A percentile compares a stretch with the other conserved stretches of the same genome.
These are phyloP conservation scores for Parasitella parasitica DNA, from an alignment of 371 early-diverging fungal genomes.

Conservation along the genomic window DNA sequence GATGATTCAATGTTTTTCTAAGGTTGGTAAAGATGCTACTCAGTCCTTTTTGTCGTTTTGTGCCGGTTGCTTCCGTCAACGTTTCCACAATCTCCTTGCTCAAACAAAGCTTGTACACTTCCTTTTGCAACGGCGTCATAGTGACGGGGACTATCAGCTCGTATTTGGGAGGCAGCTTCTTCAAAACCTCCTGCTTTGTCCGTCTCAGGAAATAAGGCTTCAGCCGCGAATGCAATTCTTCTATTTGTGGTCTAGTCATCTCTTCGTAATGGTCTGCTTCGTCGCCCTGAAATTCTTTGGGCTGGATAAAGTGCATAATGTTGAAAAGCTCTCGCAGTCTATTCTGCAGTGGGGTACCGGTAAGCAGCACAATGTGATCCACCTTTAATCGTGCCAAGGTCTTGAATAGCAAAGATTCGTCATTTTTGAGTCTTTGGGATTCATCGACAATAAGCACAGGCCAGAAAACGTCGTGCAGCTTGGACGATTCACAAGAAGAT, in stretches of 20 bases:
- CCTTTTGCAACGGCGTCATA: conserved; percentile 77
- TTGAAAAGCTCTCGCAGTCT: conserved; percentile 71
- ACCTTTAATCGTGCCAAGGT: conserved; percentile 52
- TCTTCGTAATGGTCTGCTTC: conserved; percentile 59
- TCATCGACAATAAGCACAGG: conserved; percentile 81
- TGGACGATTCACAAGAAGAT: conserved; percentile 10
- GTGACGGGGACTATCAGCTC: conserved; percentile 85
- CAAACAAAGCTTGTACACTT: conserved; percentile 79
- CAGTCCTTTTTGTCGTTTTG: conserved; percentile 31
- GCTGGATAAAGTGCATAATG: conserved; percentile 78
- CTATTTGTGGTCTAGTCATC: conserved; percentile 39
- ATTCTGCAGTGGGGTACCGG: conserved; percentile 83
- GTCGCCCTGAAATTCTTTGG: conserved; percentile 43
- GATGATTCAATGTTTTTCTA: conserved; percentile 76
- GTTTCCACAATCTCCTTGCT: conserved; percentile 39
- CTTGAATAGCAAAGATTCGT: conserved; percentile 65
- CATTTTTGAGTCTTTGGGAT: conserved; percentile 88
- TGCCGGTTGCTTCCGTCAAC: conserved; percentile 32
- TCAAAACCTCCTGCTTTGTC: conserved; percentile 83
- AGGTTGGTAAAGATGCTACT: conserved; percentile 65
- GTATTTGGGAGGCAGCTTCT: conserved; percentile 85
- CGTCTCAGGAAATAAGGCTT: conserved; percentile 91
- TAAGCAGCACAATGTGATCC: conserved; percentile 70
- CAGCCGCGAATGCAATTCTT: conserved; percentile 44
- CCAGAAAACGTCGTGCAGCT: conserved; percentile 45